Percentiles rank a stretch among this genome's conserved stretches.
Conservation (phyloP, 768 basidiomycete species). For the Boletus rex-veris region DNA sequence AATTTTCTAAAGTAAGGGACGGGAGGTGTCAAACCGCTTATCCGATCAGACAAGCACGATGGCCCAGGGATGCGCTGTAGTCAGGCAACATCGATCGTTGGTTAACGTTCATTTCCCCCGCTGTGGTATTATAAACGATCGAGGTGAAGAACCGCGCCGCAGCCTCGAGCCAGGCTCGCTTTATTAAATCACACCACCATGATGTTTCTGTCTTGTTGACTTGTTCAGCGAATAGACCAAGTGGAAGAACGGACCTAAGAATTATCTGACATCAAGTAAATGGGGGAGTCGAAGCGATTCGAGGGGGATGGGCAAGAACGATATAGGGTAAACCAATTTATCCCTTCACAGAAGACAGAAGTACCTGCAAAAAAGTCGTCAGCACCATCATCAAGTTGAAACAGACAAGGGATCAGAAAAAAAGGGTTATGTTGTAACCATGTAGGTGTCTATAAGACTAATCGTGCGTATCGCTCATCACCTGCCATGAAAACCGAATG, state of each 20-base stretch:
- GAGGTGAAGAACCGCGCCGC: not conserved
- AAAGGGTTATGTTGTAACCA: conserved; percentile 55
- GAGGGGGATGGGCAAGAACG: not conserved
- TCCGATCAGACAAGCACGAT: not conserved
- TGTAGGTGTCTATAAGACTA: conserved; percentile 87
- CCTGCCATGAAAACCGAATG: not conserved
- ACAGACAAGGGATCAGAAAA: conserved; percentile 17
- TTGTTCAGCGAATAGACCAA: not conserved
- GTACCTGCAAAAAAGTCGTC: conserved; percentile 9
- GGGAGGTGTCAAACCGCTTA: not conserved
- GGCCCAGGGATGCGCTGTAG: not conserved
- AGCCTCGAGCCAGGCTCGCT: conserved; percentile 1
- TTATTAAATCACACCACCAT: conserved; percentile 9
- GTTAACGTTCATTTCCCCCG: not conserved
- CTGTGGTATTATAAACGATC: not conserved
- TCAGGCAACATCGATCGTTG: not conserved
- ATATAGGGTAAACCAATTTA: not conserved
- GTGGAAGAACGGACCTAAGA: not conserved
- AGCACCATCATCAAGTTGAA: conserved; percentile 6
- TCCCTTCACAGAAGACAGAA: not conserved
- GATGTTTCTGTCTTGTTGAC: not conserved
- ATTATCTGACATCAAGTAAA: not conserved
- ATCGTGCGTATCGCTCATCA: conserved; percentile 75
- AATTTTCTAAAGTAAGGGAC: not conserved
- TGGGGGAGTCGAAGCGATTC: not conserved